Evolutionary conservation across 768 basidiomycete genomes (phyloP).

Genomic region (Cyathus striatus): DNA sequence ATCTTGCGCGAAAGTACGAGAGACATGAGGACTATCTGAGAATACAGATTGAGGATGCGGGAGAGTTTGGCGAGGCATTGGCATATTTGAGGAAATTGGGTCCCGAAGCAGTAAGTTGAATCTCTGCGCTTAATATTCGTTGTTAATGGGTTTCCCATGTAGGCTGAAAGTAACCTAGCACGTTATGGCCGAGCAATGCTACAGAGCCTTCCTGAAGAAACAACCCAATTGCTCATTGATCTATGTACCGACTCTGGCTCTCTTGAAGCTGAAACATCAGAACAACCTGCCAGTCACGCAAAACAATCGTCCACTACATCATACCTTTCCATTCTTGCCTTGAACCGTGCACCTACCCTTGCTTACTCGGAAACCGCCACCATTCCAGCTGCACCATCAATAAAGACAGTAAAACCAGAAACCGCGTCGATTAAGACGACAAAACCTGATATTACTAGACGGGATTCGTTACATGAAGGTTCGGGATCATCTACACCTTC

Average conservation of each 20-base stretch:
- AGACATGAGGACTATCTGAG: constrained; percentile 90
- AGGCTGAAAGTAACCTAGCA: constrained; percentile 85
- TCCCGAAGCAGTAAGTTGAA: constrained; percentile 62
- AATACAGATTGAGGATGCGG: constrained; percentile 92
- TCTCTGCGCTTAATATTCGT: background rate
- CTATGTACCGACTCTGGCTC: constrained; percentile 72
- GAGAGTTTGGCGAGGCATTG: constrained; percentile 76
- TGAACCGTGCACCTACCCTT: constrained; percentile 46
- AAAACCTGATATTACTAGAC: constrained; percentile 27
- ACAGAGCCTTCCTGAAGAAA: constrained; percentile 76
- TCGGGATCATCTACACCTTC: constrained; percentile 23
- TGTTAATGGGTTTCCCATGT: constrained; percentile 11
- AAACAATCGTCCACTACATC: constrained; percentile 41
- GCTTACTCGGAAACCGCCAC: constrained; percentile 31
- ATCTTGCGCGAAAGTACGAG: constrained; percentile 88
- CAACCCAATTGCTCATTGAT: constrained; percentile 88
- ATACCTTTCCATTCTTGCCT: constrained; percentile 76
- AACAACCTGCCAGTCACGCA: constrained; percentile 16
- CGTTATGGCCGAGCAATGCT: constrained; percentile 88
- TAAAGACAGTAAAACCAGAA: constrained; percentile 40
- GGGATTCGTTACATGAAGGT: constrained; percentile 30
- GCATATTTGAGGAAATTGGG: constrained; percentile 76
- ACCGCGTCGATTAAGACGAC: constrained; percentile 37
- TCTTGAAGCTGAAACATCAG: constrained; percentile 36
- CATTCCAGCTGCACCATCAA: constrained; percentile 43